Conservation (phyloP, 768 basidiomycete genomes). For the Kwoniella sp. region DNA sequence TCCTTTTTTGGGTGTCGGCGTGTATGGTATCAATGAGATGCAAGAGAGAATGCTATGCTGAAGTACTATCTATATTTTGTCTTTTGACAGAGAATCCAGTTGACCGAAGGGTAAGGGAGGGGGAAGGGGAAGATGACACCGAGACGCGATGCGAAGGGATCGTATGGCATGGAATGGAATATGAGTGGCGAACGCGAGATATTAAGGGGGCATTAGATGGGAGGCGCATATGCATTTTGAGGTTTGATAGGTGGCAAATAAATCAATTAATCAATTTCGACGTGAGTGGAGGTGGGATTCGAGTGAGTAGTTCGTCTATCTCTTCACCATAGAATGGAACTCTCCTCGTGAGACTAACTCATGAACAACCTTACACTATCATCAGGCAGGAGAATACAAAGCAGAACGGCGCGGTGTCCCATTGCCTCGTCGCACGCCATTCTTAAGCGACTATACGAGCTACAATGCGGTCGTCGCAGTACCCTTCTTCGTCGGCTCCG, state of each 20-base stretch:
- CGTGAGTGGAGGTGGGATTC: too few species aligned
- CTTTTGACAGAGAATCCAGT: neutral
- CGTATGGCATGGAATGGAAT: neutral
- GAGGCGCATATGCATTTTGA: neutral
- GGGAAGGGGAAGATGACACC: constrained; percentile 1
- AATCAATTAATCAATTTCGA: too few species aligned
- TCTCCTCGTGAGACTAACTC: neutral
- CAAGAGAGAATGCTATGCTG: too few species aligned
- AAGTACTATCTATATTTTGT: too few species aligned
- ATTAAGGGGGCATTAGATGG: neutral
- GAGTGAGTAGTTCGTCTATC: neutral
- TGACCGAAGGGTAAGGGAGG: neutral
- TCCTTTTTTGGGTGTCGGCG: too few species aligned
- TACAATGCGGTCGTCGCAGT: neutral
- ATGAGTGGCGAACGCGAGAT: neutral
- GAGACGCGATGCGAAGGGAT: neutral
- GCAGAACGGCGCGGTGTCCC: too few species aligned
- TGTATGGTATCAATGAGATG: too few species aligned
- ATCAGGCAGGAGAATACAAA: too few species aligned
- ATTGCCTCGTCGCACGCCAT: too few species aligned
- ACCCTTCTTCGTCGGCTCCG: neutral
- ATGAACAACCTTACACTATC: too few species aligned
- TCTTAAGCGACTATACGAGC: too few species aligned
- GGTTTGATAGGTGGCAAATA: constrained; percentile 1
- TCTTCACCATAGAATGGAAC: neutral